Conservation (phyloP, 1,139 yeast species). For the Suhomyces chickasaworum region DNA sequence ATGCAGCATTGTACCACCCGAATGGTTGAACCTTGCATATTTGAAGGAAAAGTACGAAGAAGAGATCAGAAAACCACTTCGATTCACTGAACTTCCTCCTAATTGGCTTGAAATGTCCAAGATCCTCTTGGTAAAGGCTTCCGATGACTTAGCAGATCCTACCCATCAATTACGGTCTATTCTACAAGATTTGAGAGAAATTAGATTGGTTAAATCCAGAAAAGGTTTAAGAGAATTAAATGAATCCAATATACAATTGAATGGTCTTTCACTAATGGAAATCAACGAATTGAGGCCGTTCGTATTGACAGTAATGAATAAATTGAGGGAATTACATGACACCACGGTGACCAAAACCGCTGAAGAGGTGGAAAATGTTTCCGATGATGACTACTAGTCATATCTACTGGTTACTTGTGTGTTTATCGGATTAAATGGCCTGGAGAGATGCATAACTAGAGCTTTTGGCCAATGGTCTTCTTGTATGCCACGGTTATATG, state of each 20-base stretch:
- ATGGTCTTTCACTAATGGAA: constrained; percentile 80
- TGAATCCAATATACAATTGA: constrained; percentile 80
- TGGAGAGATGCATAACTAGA: no score
- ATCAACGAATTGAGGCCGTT: constrained; percentile 88
- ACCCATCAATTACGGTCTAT: constrained; percentile 64
- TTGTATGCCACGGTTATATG: not conserved
- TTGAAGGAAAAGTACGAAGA: constrained; percentile 64
- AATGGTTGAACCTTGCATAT: constrained; percentile 70
- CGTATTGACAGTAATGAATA: constrained; percentile 76
- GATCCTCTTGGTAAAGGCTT: constrained; percentile 62
- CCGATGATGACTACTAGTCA: constrained; percentile 17
- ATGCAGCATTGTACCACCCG: constrained; percentile 84
- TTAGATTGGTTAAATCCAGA: constrained; percentile 77
- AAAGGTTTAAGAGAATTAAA: constrained; percentile 78
- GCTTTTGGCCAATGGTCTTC: no score
- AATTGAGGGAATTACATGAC: constrained; percentile 57
- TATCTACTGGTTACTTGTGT: not conserved
- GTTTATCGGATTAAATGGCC: no score
- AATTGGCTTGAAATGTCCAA: constrained; percentile 86
- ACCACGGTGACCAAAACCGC: constrained; percentile 25
- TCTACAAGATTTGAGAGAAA: constrained; percentile 82
- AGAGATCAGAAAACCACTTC: constrained; percentile 58
- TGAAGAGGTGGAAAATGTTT: constrained; percentile 16
- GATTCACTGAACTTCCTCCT: constrained; percentile 77
- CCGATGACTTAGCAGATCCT: constrained; percentile 75